Percentiles rank a stretch among this genome's conserved stretches.
Evolutionary conservation across 2,329 filamentous ascomycete genomes (phyloP).

Genomic region (Dothistroma septosporum): DNA sequence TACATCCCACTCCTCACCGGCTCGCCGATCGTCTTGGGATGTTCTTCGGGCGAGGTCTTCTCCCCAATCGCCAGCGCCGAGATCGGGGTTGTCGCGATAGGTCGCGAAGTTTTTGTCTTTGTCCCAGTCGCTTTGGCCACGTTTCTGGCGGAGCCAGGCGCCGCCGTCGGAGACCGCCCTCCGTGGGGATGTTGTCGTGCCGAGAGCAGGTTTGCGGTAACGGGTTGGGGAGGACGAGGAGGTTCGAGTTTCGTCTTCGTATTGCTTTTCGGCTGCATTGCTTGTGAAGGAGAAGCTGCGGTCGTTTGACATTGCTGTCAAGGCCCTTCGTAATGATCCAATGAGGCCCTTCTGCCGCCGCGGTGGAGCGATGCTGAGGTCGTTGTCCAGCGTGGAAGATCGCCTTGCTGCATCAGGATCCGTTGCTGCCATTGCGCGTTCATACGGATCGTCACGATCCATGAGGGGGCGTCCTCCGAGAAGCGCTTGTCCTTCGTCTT

Average conservation of each 20-base stretch:
- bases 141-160: constrained; percentile 38
- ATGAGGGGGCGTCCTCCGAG: constrained; percentile 42
- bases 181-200: constrained; percentile 30
- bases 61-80: constrained; percentile 34
- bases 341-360: constrained; percentile 28
- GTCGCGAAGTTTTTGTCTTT: constrained; percentile 24
- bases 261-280: constrained; percentile 6
- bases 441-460: constrained; percentile 34
- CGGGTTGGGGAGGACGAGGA: constrained; percentile 27
- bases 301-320: constrained; percentile 31
- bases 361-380: constrained; percentile 3
- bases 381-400: background rate
- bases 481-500: constrained; percentile 51
- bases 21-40: constrained; percentile 25
- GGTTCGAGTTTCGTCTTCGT: constrained; percentile 19
- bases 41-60: constrained; percentile 15
- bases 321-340: constrained; percentile 32
- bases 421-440: constrained; percentile 28
- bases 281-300: constrained; percentile 31
- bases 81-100: constrained; percentile 33
- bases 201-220: constrained; percentile 1
- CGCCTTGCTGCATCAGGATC: constrained; percentile 5
- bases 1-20: constrained; percentile 49
- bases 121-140: constrained; percentile 41
- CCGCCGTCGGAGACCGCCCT: constrained; percentile 45